Base-by-base conservation (phyloP, 768 basidiomycete species). In the Podaxis pistillaris region DNA sequence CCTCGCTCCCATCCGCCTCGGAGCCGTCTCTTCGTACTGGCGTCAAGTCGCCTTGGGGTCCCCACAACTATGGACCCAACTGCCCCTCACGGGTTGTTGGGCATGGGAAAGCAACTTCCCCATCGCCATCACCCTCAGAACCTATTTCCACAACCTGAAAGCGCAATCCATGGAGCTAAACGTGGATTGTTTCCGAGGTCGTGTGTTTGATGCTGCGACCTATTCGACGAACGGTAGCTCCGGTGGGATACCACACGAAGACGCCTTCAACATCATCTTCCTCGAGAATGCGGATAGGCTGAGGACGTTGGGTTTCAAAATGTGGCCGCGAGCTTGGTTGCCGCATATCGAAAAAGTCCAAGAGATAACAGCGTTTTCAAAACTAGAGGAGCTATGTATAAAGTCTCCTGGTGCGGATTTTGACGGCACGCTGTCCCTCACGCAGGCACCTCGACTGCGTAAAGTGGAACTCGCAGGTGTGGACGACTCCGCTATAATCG, bases 211-310 rank as follows among this genome's bases (percentile, higher is more conserved):
- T 28, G 24, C 26, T 12, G 26, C 33, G 33, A 33, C 33, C 33
- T 33, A 33, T 0, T 53, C 33, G 9, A 33, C 33, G 33, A 33
- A 9, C 33, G 33, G 33, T 33, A 8, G 33, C 9, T 33, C 33
- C 33, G 33, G 15, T 41, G 6, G 33, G 9, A 38, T 36, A 36
- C 28, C 53, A 6, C 53, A 37, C 17, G 36, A 55, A 38, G 53
- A 55, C n/a, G 53, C 19, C n/a, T 55, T 37, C 33, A 55, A 55
- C n/a, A 37, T 33, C 5, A 55, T 55, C 53, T 55, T 55, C 33
- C 15, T 55, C 22, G 19, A 55, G 36, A 33, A 55, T 22, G 33
- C n/a, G 19, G 36, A 38, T 33, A 55, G 9, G 19, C n/a, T 55
- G 33, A 17, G 19, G 33, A 37, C n/a, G 5, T 55, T 53, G n/a